Percentiles rank a stretch among this genome's conserved stretches.
These are phyloP conservation scores for Pachysandra terminalis DNA, from an alignment of 164 flowering plant genomes.

Conservation along the genomic window DNA sequence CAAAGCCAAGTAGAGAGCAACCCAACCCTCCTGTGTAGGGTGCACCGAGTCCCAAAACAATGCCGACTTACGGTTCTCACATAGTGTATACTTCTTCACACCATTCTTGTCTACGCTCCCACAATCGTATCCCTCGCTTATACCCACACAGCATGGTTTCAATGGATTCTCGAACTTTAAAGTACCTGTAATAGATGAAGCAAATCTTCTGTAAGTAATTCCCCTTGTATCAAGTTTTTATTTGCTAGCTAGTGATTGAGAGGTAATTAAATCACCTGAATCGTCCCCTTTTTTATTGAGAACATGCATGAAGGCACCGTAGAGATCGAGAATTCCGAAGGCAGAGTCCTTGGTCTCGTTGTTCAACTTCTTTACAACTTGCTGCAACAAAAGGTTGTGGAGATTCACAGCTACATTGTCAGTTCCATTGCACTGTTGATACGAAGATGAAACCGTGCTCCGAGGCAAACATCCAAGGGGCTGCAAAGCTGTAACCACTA, in stretches of 20 bases:
- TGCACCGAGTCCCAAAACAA: too few species aligned
- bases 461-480: constrained; percentile 78
- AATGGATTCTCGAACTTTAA: too few species aligned
- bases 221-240: too few species aligned
- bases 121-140: constrained; percentile 26
- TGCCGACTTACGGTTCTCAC: constrained; percentile 33
- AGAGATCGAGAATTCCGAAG: constrained; percentile 49
- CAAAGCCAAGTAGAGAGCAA: constrained; percentile 22
- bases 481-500: too few species aligned
- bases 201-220: too few species aligned
- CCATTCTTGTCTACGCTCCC: constrained; percentile 39
- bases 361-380: too few species aligned
- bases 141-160: too few species aligned
- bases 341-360: too few species aligned
- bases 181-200: constrained; percentile 26
- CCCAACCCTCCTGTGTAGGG: constrained; percentile 65
- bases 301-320: constrained; percentile 42
- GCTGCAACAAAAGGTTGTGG: too few species aligned
- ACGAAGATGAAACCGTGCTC: constrained; percentile 29
- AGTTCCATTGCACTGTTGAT: too few species aligned
- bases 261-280: constrained; percentile 29
- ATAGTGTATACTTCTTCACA: too few species aligned
- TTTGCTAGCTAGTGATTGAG: not conserved
- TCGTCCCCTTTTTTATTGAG: constrained; percentile 26
- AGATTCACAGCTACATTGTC: constrained; percentile 30